These are phyloP conservation scores for Mucor piriformis DNA, from an alignment of 371 early-diverging fungal genomes.

Conservation along the genomic window DNA sequence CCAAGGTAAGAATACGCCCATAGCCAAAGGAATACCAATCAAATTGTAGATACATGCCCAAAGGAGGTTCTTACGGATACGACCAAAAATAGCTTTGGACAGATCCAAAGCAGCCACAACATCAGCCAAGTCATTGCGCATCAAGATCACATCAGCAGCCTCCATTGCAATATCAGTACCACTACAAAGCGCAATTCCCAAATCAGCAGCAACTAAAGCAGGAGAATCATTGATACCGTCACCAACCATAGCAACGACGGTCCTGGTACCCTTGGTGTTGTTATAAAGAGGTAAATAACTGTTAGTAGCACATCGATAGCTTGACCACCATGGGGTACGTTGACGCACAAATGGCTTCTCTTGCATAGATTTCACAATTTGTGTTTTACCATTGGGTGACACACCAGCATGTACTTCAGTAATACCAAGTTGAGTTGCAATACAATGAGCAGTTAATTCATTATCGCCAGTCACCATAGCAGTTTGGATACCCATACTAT, in stretches of 20 bases:
- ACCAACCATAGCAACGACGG: conserved; percentile 93
- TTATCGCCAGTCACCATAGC: conserved; percentile 97
- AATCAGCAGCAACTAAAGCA: conserved; percentile 88
- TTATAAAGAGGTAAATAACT: conserved; percentile 1
- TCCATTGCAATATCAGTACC: conserved; percentile 97
- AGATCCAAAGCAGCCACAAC: conserved; percentile 87
- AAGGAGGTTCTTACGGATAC: conserved; percentile 83
- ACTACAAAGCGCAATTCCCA: conserved; percentile 92
- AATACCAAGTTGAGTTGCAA: conserved; percentile 76
- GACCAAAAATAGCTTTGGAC: conserved; percentile 77
- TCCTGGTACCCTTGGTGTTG: not conserved
- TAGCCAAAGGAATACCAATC: conserved; percentile 90
- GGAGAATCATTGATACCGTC: conserved; percentile 99
- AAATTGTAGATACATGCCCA: conserved; percentile 93
- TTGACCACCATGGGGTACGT: not conserved
- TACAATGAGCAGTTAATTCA: conserved; percentile 72
- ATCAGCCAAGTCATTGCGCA: conserved; percentile 82
- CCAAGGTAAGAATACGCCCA: conserved; percentile 90
- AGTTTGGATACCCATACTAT: conserved; percentile 73
- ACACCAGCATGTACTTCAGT: conserved; percentile 87
- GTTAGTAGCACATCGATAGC: not conserved
- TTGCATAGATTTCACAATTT: conserved; percentile 72
- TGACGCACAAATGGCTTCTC: conserved; percentile 8
- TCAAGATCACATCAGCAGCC: conserved; percentile 87
- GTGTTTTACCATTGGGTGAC: conserved; percentile 87